Evolutionary conservation across 2,329 filamentous ascomycete genomes (phyloP), one percentile per base, ranked within the genome.

Genomic region (Sordariomycetes sp.): DNA sequence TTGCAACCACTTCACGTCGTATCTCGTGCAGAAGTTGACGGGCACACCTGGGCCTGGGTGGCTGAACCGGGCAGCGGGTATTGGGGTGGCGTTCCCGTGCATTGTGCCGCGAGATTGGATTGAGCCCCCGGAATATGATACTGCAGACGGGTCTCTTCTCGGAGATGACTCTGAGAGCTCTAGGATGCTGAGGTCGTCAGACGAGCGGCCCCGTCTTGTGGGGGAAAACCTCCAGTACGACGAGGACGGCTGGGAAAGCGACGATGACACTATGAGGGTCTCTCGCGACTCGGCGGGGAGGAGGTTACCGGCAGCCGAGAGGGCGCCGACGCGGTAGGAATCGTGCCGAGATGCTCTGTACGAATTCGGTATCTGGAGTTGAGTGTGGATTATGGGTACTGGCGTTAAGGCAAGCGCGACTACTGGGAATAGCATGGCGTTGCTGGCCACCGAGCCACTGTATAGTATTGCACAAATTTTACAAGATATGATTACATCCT

Each of bases 1-100:
- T 57, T 93, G 86, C 69, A 93, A 93, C 54, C 86, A 93, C 54
- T 93, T 93, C 54, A 90, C 85, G 3, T 77, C 76, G 15, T 76
- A 82, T 47, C 69, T 93, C 14, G 87, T 82, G 57, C 67, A 80
- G 52, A 74, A 73, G 44, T 68, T 93, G 35, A 90, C 83, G 3
- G 75, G 79, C 6, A 70, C 74, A 30, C 63, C 76, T 1, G 82
- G 82, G 0, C 86, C 86, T 0, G 59, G 57, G 14, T 93, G 85
- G 82, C 62, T 93, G 35, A 93, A 93, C 50, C 74, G 86, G 36
- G 86, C 86, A 2, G 86, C 86, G n/a, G 81, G 74, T 45, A 85
- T 93, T 42, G 86, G 86, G 25, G 72, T 88, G 33, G 82, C 82
- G 10, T 57, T 93, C 23, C 86, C 86, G 11, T 93, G 86, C 53